Evolutionary conservation across 1,284 basidiomycete genomes (phyloP).

Genomic region (Xanthoconium separans): DNA sequence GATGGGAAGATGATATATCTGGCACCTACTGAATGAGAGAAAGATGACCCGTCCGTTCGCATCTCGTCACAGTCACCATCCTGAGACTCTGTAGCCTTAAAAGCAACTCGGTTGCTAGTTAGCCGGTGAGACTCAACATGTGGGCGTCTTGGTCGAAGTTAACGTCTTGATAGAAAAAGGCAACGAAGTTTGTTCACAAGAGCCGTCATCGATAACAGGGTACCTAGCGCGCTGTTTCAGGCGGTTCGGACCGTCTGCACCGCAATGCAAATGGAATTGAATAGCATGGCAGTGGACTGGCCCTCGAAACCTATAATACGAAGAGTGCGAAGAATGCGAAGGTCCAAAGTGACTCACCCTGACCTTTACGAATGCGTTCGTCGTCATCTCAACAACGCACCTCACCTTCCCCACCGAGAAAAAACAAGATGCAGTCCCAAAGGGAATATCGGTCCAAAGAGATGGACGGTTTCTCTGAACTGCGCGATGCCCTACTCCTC

Average conservation of each 20-base stretch:
- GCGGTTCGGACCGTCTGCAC: background rate
- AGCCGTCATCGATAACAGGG: background rate
- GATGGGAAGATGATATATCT: constrained; percentile 2
- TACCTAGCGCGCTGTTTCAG: background rate
- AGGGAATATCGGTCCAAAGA: constrained; percentile 34
- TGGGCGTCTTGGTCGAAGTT: background rate
- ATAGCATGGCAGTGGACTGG: constrained; percentile 1
- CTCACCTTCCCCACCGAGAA: constrained; percentile 12
- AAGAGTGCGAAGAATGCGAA: background rate
- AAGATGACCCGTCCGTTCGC: too few species aligned
- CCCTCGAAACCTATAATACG: constrained; percentile 13
- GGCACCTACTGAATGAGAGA: background rate
- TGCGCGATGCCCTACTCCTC: constrained; percentile 26
- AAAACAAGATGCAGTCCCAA: constrained; percentile 29
- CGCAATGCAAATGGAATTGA: background rate
- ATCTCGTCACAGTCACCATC: background rate
- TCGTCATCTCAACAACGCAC: constrained; percentile 6
- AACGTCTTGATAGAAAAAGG: background rate
- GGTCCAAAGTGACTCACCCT: constrained; percentile 3
- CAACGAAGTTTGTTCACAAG: background rate
- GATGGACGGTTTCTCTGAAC: constrained; percentile 31
- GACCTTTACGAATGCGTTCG: constrained; percentile 7
- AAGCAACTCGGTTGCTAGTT: constrained; percentile 2
- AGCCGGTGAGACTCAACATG: background rate
- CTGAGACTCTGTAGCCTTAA: background rate